A percentile compares a stretch with the other conserved stretches of the same genome.
Evolutionary conservation across 768 basidiomycete species (phyloP).

Genomic region (Sporobolomyces pararoseus): DNA sequence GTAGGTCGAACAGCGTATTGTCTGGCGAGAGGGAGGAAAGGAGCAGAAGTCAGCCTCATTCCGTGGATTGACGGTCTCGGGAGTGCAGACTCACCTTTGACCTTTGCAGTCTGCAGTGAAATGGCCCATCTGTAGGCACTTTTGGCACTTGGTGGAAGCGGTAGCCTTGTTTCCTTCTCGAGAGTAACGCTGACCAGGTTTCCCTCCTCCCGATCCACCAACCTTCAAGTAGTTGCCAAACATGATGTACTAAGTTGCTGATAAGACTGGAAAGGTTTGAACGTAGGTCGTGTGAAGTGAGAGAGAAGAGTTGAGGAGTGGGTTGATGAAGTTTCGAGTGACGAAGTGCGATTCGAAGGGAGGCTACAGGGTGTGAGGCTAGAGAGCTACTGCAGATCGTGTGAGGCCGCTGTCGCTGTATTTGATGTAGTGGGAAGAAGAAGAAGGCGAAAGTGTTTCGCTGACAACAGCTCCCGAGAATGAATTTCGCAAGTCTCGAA

Average conservation of each 20-base stretch:
- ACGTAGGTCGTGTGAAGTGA: neutral
- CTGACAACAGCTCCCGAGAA: too few species aligned
- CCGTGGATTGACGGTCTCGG: too few species aligned
- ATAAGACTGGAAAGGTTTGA: neutral
- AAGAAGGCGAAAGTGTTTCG: too few species aligned
- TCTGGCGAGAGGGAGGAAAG: neutral
- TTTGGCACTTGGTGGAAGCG: constrained; percentile 33
- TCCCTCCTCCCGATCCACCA: neutral
- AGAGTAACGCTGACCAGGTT: neutral
- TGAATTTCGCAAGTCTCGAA: too few species aligned
- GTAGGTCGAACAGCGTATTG: constrained; percentile 24
- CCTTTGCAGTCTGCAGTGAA: constrained; percentile 31
- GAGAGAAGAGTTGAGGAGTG: neutral
- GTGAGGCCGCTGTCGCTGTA: too few species aligned
- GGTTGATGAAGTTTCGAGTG: too few species aligned
- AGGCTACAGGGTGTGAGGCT: too few species aligned
- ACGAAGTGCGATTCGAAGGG: too few species aligned
- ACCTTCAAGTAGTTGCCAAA: constrained; percentile 28
- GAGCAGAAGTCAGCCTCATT: too few species aligned
- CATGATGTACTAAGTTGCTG: constrained; percentile 1
- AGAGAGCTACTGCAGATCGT: too few species aligned
- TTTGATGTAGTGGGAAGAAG: too few species aligned
- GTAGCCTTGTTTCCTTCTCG: constrained; percentile 10
- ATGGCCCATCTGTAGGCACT: constrained; percentile 33
- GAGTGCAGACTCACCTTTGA: constrained; percentile 13